phyloP scores from a whole-genome alignment of 2,329 filamentous ascomycete genomes.

The Colletotrichum camelliae region DNA sequence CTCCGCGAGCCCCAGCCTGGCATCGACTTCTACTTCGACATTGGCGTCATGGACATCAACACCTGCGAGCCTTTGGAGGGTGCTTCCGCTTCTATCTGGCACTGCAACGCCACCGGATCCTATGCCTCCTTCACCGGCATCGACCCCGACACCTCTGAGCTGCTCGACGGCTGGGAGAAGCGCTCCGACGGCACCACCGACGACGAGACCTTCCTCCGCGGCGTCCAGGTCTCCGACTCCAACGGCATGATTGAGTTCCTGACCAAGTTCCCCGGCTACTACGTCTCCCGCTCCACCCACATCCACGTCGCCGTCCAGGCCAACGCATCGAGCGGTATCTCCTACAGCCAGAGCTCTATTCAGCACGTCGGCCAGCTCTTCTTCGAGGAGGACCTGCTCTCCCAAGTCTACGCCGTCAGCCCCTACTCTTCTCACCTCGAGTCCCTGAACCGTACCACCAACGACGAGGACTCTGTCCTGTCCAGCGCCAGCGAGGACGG shows the following conservation, averaged over 20 bases:
- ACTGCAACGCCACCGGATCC: slow-evolving; percentile 2
- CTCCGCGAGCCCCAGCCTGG: not conserved
- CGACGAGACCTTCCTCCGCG: slow-evolving; percentile 37
- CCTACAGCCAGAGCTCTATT: slow-evolving; percentile 32
- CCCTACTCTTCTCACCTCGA: not conserved
- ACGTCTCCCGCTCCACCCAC: slow-evolving; percentile 49
- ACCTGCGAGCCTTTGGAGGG: slow-evolving; percentile 9
- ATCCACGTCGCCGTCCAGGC: slow-evolving; percentile 48
- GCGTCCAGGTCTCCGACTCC: slow-evolving; percentile 42
- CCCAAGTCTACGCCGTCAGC: not conserved
- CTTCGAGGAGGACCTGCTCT: not conserved
- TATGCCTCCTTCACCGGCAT: not conserved
- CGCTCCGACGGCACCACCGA: slow-evolving; percentile 16
- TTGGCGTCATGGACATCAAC: slow-evolving; percentile 8
- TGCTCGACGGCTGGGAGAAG: not conserved
- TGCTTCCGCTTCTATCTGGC: slow-evolving; percentile 3
- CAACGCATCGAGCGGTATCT: slow-evolving; percentile 34
- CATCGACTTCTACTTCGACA: slow-evolving; percentile 1
- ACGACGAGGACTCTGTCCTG: slow-evolving; percentile 44
- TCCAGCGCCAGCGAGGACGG: slow-evolving; percentile 48
- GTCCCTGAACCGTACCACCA: not conserved
- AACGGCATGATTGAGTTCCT: slow-evolving; percentile 49
- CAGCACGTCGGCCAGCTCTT: slow-evolving; percentile 4
- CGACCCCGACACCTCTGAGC: not conserved
- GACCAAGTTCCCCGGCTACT: slow-evolving; percentile 50